phyloP scores from a whole-genome alignment of 768 basidiomycete species.

The Postia placenta region DNA sequence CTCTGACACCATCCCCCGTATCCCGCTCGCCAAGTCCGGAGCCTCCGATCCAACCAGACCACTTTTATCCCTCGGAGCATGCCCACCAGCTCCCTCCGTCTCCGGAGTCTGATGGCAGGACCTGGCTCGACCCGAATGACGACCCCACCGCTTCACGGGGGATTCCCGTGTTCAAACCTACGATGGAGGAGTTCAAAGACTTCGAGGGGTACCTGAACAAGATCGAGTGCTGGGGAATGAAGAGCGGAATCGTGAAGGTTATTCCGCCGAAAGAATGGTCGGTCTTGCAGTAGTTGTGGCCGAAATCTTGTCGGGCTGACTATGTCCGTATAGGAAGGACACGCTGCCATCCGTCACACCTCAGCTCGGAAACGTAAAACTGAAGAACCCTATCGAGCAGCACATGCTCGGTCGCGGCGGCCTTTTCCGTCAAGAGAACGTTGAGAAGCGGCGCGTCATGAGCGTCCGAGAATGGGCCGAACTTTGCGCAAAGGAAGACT shows the following conservation, averaged over 20 bases:
- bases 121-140: slow-evolving; percentile 72
- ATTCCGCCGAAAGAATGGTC: slow-evolving; percentile 94
- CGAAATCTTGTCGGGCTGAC: slow-evolving; percentile 14
- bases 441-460: slow-evolving; percentile 80
- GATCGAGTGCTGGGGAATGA: slow-evolving; percentile 85
- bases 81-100: slow-evolving; percentile 42
- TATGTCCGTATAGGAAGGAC: slow-evolving; percentile 48
- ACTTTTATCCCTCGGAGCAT: slow-evolving; percentile 65
- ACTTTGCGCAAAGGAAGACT: slow-evolving; percentile 64
- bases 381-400: slow-evolving; percentile 90
- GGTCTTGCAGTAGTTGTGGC: slow-evolving; percentile 24
- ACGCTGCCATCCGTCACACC: slow-evolving; percentile 64
- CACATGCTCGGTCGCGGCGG: slow-evolving; percentile 84
- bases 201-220: slow-evolving; percentile 88
- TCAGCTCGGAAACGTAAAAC: slow-evolving; percentile 70
- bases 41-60: slow-evolving; percentile 64
- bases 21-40: slow-evolving; percentile 45
- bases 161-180: slow-evolving; percentile 94
- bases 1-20: slow-evolving; percentile 42
- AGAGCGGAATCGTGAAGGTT: slow-evolving; percentile 92
- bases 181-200: slow-evolving; percentile 85
- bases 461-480: slow-evolving; percentile 88
- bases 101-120: slow-evolving; percentile 54
- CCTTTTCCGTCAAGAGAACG: slow-evolving; percentile 84
- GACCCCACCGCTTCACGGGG: slow-evolving; percentile 81